Evolutionary conservation across 352 stramenopile species (phyloP), one percentile per base, ranked within the genome.

Genomic region (Phytophthora lateralis): DNA sequence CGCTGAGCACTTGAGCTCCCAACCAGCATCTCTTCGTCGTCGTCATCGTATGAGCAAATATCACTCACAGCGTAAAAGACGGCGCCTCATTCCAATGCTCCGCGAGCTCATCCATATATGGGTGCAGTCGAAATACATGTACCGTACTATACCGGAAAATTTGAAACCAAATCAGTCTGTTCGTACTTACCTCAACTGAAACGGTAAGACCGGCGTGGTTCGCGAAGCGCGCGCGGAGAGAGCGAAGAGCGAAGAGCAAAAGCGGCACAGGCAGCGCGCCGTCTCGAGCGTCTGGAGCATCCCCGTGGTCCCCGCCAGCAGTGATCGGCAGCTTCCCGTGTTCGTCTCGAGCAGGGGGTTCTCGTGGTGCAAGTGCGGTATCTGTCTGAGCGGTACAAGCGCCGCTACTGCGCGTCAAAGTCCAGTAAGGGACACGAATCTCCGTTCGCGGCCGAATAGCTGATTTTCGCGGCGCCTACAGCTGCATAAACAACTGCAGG

Each of bases 221-320:
- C 44, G 26, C 21, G 42, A 59, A 34, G 65, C 65, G 59, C 38
- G 63, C 57, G 49, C 47, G 21, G 51, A 66, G 35, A 69, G 39
- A 58, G 63, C 57, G 41, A 72, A 61, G 62, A 69, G 44, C 53
- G 63, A 73, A 69, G 60, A 64, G 49, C 43, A 39, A 69, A 57
- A 61, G 54, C 43, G 71, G 69, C 62, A 69, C 45, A 60, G 47
- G 60, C 46, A 71, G 52, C 59, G 46, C 51, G 55, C 49, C 55
- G 51, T 69, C 55, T 71, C 53, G 53, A 69, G 63, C 67, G 48
- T 75, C 63, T 60, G 46, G 57, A 73, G 37, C 63, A 37, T 55
- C 37, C 37, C 48, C 27, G 42, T 37, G 44, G 51, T 56, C 39
- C 29, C 63, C 53, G 44, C 38, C 49, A 71, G 45, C 42, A 66